Conservation (phyloP, 2,329 filamentous ascomycete genomes). For the Emmonsiellopsis sp. region DNA sequence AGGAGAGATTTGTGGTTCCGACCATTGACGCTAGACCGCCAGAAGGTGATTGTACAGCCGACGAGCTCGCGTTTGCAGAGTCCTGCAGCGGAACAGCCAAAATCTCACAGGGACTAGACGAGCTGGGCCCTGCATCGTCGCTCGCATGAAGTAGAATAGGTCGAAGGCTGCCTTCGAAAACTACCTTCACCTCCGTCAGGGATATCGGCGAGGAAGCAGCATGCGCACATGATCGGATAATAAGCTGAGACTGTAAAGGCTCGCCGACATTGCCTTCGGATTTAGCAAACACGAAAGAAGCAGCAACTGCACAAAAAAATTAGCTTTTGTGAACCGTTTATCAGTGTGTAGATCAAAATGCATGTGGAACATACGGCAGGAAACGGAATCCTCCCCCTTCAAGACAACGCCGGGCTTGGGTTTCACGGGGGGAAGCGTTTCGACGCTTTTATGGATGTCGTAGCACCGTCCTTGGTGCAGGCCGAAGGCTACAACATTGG, state of each 20-base stretch:
- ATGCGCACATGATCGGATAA: conserved; percentile 41
- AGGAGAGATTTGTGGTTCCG: conserved; percentile 53
- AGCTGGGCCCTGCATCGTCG: conserved; percentile 16
- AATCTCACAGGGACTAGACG: conserved; percentile 18
- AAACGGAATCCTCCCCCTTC: conserved; percentile 38
- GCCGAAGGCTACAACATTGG: conserved; percentile 24
- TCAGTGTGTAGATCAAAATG: not conserved
- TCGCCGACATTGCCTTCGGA: conserved; percentile 52
- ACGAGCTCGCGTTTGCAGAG: conserved; percentile 13
- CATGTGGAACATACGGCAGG: conserved; percentile 30
- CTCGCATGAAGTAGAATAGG: conserved; percentile 32
- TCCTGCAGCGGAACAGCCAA: conserved; percentile 21
- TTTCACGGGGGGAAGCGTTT: conserved; percentile 25
- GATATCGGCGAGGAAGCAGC: conserved; percentile 36
- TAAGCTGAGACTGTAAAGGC: conserved; percentile 45
- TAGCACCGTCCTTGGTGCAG: conserved; percentile 28
- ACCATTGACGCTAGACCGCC: conserved; percentile 34
- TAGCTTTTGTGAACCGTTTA: conserved; percentile 10
- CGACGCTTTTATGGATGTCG: conserved; percentile 40
- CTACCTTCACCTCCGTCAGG: conserved; percentile 40
- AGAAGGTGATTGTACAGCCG: conserved; percentile 22
- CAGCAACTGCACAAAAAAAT: conserved; percentile 30
- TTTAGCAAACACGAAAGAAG: conserved; percentile 44
- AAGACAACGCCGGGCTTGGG: conserved; percentile 38
- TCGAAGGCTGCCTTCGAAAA: conserved; percentile 43